Evolutionary conservation across 2,329 filamentous ascomycete genomes (phyloP).

Genomic region (Diaporthe sp.): DNA sequence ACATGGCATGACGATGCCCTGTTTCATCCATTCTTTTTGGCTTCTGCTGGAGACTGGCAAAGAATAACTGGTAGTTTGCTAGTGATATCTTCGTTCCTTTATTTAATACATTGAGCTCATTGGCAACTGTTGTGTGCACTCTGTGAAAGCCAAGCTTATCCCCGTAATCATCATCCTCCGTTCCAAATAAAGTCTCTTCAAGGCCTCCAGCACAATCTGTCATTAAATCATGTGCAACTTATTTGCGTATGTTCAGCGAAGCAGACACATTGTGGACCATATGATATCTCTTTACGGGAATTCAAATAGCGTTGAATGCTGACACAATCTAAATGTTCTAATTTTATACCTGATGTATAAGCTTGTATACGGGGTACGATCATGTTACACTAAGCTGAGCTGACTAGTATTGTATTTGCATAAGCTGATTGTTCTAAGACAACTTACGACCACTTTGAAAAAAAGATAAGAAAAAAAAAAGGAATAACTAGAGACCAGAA

Average conservation of each 20-base stretch:
- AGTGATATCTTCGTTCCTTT: background rate
- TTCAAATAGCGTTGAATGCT: no score
- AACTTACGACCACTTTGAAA: background rate
- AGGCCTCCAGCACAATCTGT: background rate
- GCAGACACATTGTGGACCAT: background rate
- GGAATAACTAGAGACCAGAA: background rate
- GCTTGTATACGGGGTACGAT: no score
- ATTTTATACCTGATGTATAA: background rate
- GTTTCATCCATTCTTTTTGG: conserved; percentile 20
- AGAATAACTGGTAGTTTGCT: conserved; percentile 11
- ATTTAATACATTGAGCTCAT: conserved; percentile 34
- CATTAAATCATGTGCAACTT: background rate
- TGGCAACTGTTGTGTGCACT: background rate
- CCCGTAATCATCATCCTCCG: background rate
- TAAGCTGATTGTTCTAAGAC: background rate
- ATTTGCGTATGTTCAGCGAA: background rate
- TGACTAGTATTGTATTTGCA: background rate
- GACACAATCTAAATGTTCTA: no score
- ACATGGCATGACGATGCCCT: conserved; percentile 19
- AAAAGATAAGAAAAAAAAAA: background rate
- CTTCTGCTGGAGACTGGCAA: conserved; percentile 20
- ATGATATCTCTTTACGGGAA: no score
- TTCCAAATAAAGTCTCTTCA: background rate
- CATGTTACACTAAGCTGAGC: background rate
- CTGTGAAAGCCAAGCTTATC: no score